phyloP scores from a whole-genome alignment of 352 stramenopile genomes.

The Globisporangium orthogonon region DNA sequence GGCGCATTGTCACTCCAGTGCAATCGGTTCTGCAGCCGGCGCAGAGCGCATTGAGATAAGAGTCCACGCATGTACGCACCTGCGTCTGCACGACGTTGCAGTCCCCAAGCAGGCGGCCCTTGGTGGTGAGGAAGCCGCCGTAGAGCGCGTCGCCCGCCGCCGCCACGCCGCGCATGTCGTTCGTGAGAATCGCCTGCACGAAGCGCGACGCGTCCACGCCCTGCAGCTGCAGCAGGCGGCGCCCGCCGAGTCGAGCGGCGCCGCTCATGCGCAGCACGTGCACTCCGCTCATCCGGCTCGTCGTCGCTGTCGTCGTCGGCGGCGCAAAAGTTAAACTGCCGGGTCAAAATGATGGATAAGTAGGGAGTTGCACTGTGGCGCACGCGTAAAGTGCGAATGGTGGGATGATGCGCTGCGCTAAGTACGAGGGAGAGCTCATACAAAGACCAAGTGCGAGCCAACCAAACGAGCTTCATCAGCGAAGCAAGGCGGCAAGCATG shows the following conservation, averaged over 20 bases:
- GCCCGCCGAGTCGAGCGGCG: conserved; percentile 43
- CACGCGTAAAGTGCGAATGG: too few species aligned
- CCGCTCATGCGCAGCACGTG: conserved; percentile 28
- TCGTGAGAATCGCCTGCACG: conserved; percentile 79
- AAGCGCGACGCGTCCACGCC: conserved; percentile 66
- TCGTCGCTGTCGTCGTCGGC: too few species aligned
- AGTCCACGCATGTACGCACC: conserved; percentile 10
- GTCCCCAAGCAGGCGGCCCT: conserved; percentile 71
- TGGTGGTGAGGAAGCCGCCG: conserved; percentile 72
- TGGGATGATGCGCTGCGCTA: background rate
- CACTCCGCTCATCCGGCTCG: conserved; percentile 8
- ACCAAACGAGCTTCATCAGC: background rate
- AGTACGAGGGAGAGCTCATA: background rate
- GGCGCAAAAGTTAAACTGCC: too few species aligned
- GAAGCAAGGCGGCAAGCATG: conserved; percentile 23
- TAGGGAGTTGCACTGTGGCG: too few species aligned
- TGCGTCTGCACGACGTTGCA: conserved; percentile 65
- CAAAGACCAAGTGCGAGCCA: background rate
- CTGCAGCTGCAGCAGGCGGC: conserved; percentile 60
- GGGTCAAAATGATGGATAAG: background rate
- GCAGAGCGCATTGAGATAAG: background rate
- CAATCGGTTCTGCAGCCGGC: too few species aligned
- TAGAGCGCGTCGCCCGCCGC: conserved; percentile 60
- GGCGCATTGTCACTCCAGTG: background rate
- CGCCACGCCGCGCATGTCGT: conserved; percentile 66